A percentile compares a stretch with the other conserved stretches of the same genome.
Evolutionary conservation across 2,329 filamentous ascomycete species (phyloP).

Genomic region (Diplodia sapinea): DNA sequence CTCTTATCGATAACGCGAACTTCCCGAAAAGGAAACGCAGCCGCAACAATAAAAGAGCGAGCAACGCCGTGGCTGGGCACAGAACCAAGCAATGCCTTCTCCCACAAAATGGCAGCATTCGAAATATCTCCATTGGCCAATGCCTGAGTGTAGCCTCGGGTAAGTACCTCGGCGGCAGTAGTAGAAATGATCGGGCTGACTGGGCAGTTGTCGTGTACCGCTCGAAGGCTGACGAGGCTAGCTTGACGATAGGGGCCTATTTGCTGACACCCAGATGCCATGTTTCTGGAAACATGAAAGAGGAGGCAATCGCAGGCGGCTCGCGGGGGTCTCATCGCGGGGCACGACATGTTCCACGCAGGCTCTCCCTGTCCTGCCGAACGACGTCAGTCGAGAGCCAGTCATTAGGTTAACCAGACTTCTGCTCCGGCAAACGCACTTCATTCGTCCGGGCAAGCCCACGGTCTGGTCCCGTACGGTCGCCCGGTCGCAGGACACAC

Average conservation of each 20-base stretch:
- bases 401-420: not conserved
- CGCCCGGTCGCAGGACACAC: not conserved
- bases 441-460: conserved; percentile 22
- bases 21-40: not conserved
- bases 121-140: not conserved
- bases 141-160: not conserved
- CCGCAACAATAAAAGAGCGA: not conserved
- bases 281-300: not conserved
- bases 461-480: not conserved
- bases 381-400: conserved; percentile 5
- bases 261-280: not conserved
- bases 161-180: not conserved
- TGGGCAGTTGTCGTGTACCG: not conserved
- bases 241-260: conserved; percentile 1
- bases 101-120: not conserved
- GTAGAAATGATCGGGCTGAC: not conserved
- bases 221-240: not conserved
- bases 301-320: conserved; percentile 4
- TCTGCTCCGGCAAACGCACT: not conserved
- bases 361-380: not conserved
- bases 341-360: conserved; percentile 11
- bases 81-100: not conserved
- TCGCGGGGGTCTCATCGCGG: not conserved
- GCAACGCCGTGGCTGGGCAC: not conserved
- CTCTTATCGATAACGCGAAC: not conserved